Evolutionary conservation across 2,329 filamentous ascomycete species (phyloP).

Genomic region (Hirsutella thompsonii): DNA sequence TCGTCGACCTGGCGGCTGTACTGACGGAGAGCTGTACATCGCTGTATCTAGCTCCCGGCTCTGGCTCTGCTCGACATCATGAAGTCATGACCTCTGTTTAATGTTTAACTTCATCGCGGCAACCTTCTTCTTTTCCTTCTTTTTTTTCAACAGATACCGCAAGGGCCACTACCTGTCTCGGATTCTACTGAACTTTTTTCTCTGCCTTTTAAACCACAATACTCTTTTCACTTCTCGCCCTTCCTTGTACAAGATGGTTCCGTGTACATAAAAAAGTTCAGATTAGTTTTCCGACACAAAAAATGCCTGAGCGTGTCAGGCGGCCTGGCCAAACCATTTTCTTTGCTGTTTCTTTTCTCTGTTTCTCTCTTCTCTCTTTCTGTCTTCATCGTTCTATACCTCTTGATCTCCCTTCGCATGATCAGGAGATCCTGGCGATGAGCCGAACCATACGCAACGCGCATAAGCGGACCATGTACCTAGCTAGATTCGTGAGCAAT

Average conservation of each 20-base stretch:
- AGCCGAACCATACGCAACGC: neutral
- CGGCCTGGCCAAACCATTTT: slow-evolving; percentile 1
- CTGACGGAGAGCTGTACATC: slow-evolving; percentile 4
- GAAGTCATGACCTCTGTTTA: slow-evolving; percentile 21
- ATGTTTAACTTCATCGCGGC: slow-evolving; percentile 13
- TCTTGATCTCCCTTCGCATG: too few species aligned
- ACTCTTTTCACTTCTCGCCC: slow-evolving; percentile 3
- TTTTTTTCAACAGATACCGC: slow-evolving; percentile 1
- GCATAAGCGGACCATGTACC: neutral
- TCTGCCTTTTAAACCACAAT: neutral
- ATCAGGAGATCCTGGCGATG: neutral
- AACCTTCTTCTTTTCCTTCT: slow-evolving; percentile 3
- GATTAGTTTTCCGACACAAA: slow-evolving; percentile 14
- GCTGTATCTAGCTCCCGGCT: slow-evolving; percentile 2
- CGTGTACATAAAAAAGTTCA: slow-evolving; percentile 19
- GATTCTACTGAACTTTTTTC: neutral
- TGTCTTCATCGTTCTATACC: too few species aligned
- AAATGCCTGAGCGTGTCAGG: slow-evolving; percentile 8
- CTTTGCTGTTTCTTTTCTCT: neutral
- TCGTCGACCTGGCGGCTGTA: neutral
- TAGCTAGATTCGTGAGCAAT: neutral
- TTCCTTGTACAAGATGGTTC: slow-evolving; percentile 6
- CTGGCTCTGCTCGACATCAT: slow-evolving; percentile 13
- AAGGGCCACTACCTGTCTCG: slow-evolving; percentile 4
- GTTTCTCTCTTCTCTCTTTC: neutral